A percentile compares a stretch with the other conserved stretches of the same genome.
phyloP scores from a whole-genome alignment of 75 land plant species.

The Gnetum montanum region DNA sequence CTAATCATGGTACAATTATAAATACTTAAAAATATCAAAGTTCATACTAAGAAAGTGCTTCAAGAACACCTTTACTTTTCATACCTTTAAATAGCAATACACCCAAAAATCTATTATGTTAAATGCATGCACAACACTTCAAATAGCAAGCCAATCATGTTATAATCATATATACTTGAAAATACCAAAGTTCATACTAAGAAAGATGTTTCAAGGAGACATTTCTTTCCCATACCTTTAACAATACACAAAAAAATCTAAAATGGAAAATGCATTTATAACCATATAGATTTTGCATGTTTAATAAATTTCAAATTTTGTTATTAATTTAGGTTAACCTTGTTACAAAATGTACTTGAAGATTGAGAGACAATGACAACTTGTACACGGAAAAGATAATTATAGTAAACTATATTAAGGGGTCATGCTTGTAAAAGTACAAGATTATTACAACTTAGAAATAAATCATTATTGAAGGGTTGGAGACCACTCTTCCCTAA shows the following conservation, averaged over 20 bases:
- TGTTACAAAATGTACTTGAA: not conserved
- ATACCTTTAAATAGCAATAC: no score
- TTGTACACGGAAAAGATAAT: not conserved
- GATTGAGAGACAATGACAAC: not conserved
- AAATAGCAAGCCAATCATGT: no score
- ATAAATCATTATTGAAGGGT: not conserved
- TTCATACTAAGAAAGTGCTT: no score
- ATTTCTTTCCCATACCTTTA: no score
- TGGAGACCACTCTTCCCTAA: not conserved
- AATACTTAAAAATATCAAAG: no score
- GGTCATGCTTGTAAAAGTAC: not conserved
- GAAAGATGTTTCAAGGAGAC: no score
- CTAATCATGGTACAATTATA: no score
- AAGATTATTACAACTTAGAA: not conserved
- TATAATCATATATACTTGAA: no score
- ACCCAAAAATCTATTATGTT: no score
- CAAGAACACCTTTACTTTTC: no score
- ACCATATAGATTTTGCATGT: not conserved
- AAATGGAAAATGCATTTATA: not conserved
- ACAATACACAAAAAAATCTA: not conserved
- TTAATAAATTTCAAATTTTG: not conserved
- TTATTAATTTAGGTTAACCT: conserved; percentile 1
- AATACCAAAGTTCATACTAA: no score
- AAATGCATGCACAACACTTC: no score
- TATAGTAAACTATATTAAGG: not conserved